Evolutionary conservation across 257 asterid species (phyloP), one percentile per base, ranked within the genome.

Genomic region (Fraxinus cuspidata): DNA sequence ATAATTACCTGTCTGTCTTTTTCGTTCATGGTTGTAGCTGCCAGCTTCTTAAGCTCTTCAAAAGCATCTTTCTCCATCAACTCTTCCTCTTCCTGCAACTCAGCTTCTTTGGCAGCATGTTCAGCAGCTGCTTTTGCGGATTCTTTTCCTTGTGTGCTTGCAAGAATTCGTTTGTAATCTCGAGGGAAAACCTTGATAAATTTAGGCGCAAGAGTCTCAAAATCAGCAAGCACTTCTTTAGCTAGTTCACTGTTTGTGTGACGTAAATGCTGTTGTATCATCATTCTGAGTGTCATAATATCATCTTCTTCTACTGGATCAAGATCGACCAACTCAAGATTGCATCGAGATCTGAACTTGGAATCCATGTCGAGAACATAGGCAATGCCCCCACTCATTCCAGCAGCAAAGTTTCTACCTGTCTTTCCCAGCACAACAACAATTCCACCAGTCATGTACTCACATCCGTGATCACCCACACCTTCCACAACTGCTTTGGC

Each of bases 391-490:
- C 99, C 99, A 78, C 99, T 96, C 99, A 96, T 96, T 37, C 99
- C 99, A 76, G 98, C 99, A 68, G 98, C 98, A 85, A 96, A 96
- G 83, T 96, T 96, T 81, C 98, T 87, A 38, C 99, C 99, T 3
- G 97, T 91, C 85, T 87, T 89, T 68, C 99, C 99, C 38, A 96
- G 89, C 75, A 96, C 92, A 68, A 96, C 98, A 74, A 96, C 92
- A 34, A 84, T 90, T 68, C 99, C 99, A 79, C 99, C 99, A 35
- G 99, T 96, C 99, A 96, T 96, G 84, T 96, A 96, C 86, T 93
- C 99, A 37, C 99, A 96, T 49, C 99, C 99, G 71, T 96, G 98
- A 88, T 96, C 99, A 79, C 99, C 98, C 82, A 93, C 96, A 27
- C 99, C 99, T 92, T 96, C 99, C 72, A 96, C 99, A 42, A 96